These are phyloP conservation scores for Mucor piriformis DNA, from an alignment of 371 early-diverging fungal genomes.

Conservation along the genomic window DNA sequence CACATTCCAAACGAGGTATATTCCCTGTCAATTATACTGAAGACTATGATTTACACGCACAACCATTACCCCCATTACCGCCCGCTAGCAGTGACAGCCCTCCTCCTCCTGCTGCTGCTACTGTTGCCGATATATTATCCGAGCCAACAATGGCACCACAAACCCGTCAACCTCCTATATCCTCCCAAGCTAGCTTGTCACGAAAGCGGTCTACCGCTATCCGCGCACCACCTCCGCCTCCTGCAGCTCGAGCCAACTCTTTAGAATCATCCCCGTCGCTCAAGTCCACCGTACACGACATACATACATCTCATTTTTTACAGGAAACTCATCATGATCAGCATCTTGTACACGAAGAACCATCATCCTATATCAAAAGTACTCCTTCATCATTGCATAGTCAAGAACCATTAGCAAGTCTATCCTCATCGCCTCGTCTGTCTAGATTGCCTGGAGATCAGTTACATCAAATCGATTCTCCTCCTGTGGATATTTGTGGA, in stretches of 20 bases:
- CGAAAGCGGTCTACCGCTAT: conserved; percentile 16
- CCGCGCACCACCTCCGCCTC: conserved; percentile 12
- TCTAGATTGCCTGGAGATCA: neutral
- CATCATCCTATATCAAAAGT: neutral
- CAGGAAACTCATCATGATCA: neutral
- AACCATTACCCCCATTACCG: conserved; percentile 4
- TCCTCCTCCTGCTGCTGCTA: too few relatives aligned
- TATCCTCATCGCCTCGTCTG: neutral
- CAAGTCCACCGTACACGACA: too few relatives aligned
- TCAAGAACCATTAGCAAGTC: neutral
- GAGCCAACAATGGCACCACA: too few relatives aligned
- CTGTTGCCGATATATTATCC: too few relatives aligned
- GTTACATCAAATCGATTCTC: neutral
- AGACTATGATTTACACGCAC: neutral
- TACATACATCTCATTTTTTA: neutral
- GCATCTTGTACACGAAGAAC: neutral
- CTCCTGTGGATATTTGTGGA: neutral
- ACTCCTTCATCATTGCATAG: neutral
- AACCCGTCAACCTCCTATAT: neutral
- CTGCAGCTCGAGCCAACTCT: neutral
- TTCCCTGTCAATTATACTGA: conserved; percentile 88
- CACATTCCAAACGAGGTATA: conserved; percentile 64
- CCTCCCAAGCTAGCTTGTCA: neutral
- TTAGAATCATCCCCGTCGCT: neutral
- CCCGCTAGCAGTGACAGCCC: too few relatives aligned